Evolutionary conservation across 306 rosid genomes (phyloP), one percentile per base, ranked within the genome.

Genomic region (Malus fusca): DNA sequence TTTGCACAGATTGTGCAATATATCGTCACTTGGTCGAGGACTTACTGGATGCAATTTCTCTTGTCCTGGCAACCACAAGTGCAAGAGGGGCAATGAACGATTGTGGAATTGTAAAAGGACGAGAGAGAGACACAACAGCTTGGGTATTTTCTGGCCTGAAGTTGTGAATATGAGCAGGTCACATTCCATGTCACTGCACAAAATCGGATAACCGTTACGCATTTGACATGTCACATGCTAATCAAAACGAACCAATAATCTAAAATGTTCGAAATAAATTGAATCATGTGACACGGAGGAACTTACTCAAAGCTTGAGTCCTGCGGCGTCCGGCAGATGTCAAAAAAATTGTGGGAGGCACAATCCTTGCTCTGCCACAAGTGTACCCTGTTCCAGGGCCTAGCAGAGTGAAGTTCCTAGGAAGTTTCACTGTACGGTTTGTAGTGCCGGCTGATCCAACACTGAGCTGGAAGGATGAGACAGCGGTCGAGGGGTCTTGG

Each of bases 121-220:
- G 98, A 95, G 78, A 95, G 82, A 62, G 97, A 95, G 46, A 92
- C 96, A 73, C 98, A 95, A 66, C 98, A 95, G 70, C 77, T 89
- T 37, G 97, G 98, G 69, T 88, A 81, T 69, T 89, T 92, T 55
- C 91, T 82, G 5, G 97, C 98, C 59, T 87, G 88, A 75, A 92
- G 86, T 71, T 95, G 98, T 30, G 98, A 92, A 78, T 92, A 92
- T 37, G 97, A 89, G 88, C 98, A 95, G 62, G 97, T 92, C 78
- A 92, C 98, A 51, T 95, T 95, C 98, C 98, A 92, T 66, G 98
- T 92, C 98, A 95, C 98, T 95, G 90, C 82, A 85, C 68, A 43
- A 60, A 55, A 75, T 14, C 63, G 11, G 61, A 35, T n/a, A 37
- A 15, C 21, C 8, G 8, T 15, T 48, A 15, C 5, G 8, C 55